These are phyloP conservation scores for Lasiosphaeria miniovina DNA, from an alignment of 495 filamentous ascomycete species.

Conservation along the genomic window DNA sequence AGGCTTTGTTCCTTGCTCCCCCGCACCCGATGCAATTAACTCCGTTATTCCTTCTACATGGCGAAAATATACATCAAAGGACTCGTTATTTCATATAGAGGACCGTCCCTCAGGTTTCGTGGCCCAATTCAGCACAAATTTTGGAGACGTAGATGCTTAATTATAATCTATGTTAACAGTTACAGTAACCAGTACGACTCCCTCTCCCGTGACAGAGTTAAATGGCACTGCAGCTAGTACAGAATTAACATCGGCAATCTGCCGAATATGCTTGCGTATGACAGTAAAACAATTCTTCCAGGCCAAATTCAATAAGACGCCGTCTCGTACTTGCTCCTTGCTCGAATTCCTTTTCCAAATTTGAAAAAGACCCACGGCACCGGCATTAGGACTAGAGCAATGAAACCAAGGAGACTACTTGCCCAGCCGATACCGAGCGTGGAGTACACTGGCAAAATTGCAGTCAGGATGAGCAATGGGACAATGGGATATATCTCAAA, in stretches of 20 bases:
- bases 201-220: no score
- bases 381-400: slow-evolving; percentile 56
- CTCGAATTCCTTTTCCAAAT: slow-evolving; percentile 48
- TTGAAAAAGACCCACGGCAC: slow-evolving; percentile 54
- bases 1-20: no score
- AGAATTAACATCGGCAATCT: background rate
- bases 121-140: no score
- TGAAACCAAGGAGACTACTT: slow-evolving; percentile 56
- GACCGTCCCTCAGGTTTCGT: no score
- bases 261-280: background rate
- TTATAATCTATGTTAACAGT: no score
- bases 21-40: no score
- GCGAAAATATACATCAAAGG: no score
- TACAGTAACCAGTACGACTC: no score
- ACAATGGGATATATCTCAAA: background rate
- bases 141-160: no score
- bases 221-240: background rate
- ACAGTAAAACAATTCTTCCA: background rate
- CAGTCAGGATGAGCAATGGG: background rate
- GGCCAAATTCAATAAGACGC: slow-evolving; percentile 8
- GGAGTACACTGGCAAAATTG: slow-evolving; percentile 47
- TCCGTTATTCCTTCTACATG: no score
- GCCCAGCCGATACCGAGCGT: slow-evolving; percentile 59
- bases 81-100: no score
- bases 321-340: slow-evolving; percentile 42